These are phyloP conservation scores for Boletus patriciae DNA, from an alignment of 768 basidiomycete species.

Conservation along the genomic window DNA sequence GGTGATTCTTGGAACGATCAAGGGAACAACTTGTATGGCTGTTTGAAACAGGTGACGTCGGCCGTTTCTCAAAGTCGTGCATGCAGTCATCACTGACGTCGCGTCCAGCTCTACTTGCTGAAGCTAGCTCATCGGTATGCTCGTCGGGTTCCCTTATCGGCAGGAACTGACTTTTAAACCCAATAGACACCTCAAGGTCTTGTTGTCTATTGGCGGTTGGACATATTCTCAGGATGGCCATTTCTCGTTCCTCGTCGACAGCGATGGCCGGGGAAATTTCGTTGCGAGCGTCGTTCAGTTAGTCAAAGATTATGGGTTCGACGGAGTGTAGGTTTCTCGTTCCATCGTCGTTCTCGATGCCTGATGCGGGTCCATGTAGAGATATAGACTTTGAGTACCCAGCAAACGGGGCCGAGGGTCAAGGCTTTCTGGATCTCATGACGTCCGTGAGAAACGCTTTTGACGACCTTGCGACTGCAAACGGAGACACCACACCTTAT, in stretches of 20 bases:
- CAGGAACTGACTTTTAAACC: not conserved
- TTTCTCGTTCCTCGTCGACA: slow-evolving; percentile 60
- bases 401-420: slow-evolving; percentile 52
- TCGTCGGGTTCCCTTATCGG: not conserved
- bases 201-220: slow-evolving; percentile 61
- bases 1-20: slow-evolving; percentile 71
- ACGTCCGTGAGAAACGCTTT: slow-evolving; percentile 64
- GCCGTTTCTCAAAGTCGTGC: not conserved
- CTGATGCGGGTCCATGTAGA: slow-evolving; percentile 32
- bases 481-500: slow-evolving; percentile 63
- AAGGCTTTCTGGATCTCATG: slow-evolving; percentile 65
- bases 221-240: slow-evolving; percentile 71
- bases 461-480: slow-evolving; percentile 52
- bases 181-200: slow-evolving; percentile 47
- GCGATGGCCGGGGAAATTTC: slow-evolving; percentile 53
- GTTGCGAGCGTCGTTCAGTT: slow-evolving; percentile 60
- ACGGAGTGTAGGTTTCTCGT: slow-evolving; percentile 57
- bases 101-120: slow-evolving; percentile 44
- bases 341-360: not conserved
- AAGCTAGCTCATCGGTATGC: slow-evolving; percentile 54
- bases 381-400: slow-evolving; percentile 85
- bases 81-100: not conserved
- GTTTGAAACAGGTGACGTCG: slow-evolving; percentile 66
- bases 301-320: slow-evolving; percentile 75
- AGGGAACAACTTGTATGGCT: slow-evolving; percentile 80